These are phyloP conservation scores for Capsicum pubescens DNA, from an alignment of 257 asterid species.

Conservation along the genomic window DNA sequence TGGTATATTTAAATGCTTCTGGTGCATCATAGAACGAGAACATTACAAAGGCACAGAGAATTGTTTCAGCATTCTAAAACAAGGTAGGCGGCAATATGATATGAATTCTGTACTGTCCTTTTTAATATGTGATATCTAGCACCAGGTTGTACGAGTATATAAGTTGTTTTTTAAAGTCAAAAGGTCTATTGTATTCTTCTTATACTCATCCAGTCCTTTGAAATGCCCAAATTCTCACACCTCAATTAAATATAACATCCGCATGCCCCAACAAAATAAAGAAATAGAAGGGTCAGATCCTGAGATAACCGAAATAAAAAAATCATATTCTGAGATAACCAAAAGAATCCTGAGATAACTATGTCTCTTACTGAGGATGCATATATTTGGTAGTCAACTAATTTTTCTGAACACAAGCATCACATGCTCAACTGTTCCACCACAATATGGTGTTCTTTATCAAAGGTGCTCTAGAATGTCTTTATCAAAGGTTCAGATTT, in stretches of 20 bases:
- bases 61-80: background rate
- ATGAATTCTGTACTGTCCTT: background rate
- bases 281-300: background rate
- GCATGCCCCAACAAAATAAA: background rate
- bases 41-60: slow-evolving; percentile 15
- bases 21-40: background rate
- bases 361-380: background rate
- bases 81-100: background rate
- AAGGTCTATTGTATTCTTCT: background rate
- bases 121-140: background rate
- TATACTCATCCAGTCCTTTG: background rate
- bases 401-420: too few relatives aligned
- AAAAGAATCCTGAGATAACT: background rate
- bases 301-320: background rate
- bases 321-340: background rate
- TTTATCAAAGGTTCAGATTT: too few relatives aligned
- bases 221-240: slow-evolving; percentile 2
- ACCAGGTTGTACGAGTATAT: background rate
- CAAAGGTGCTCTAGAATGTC: too few relatives aligned
- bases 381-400: too few relatives aligned
- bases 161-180: background rate
- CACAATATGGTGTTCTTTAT: too few relatives aligned
- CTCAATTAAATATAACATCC: background rate
- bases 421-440: too few relatives aligned
- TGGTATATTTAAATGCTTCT: slow-evolving; percentile 1